Evolutionary conservation across 2,329 filamentous ascomycete species (phyloP).

Genomic region (Exophiala calicioides): DNA sequence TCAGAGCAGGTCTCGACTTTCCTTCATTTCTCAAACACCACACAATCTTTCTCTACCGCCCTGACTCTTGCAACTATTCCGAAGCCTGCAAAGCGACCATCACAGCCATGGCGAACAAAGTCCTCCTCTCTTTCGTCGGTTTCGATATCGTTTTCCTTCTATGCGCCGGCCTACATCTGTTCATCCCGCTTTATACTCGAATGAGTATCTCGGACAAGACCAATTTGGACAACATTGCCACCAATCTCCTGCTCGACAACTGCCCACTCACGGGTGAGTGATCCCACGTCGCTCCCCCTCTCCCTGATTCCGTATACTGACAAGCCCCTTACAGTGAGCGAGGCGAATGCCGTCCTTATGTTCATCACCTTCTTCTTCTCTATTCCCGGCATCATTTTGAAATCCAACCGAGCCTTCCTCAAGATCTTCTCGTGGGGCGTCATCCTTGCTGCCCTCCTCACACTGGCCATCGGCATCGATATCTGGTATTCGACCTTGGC

Average conservation of each 20-base stretch:
- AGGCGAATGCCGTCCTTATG: conserved; percentile 71
- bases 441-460: conserved; percentile 63
- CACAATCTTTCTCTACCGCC: conserved; percentile 1
- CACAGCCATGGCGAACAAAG: conserved; percentile 45
- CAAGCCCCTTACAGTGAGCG: conserved; percentile 54
- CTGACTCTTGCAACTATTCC: neutral
- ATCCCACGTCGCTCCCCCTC: neutral
- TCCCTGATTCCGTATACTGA: conserved; percentile 16
- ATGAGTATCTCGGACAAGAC: conserved; percentile 43
- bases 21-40: conserved; percentile 8
- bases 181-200: conserved; percentile 55
- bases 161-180: conserved; percentile 54
- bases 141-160: conserved; percentile 55
- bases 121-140: conserved; percentile 54
- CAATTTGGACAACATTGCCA: conserved; percentile 53
- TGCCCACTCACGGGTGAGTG: conserved; percentile 56
- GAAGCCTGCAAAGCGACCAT: neutral
- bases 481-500: conserved; percentile 74
- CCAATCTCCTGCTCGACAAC: conserved; percentile 53
- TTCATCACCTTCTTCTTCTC: conserved; percentile 70
- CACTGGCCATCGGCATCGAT: conserved; percentile 64
- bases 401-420: conserved; percentile 66
- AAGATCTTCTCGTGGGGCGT: conserved; percentile 68
- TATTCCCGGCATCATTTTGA: conserved; percentile 69
- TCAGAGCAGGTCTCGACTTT: conserved; percentile 28